Evolutionary conservation across 208 protist genomes (phyloP), one percentile per base, ranked within the genome.

Genomic region (Balamuthia mandrillaris): DNA sequence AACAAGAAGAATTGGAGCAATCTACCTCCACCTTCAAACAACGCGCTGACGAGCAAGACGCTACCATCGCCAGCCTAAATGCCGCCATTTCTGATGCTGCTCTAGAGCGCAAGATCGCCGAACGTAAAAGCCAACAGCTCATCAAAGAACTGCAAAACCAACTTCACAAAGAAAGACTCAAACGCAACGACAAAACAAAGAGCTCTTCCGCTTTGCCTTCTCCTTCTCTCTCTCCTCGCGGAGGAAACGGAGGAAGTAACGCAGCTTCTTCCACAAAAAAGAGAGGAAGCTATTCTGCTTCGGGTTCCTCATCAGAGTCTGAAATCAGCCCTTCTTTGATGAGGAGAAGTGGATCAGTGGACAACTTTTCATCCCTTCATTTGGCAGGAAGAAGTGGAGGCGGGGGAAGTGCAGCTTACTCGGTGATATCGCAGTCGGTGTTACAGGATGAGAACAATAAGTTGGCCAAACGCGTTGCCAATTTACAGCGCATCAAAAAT

Each of bases 71-170:
- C 47, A 54, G 14, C 47, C 47, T 21, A 24, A 31, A 27, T 18
- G 16, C 39, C 6, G 35, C 35, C 2, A 47, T 70, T 37, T 21
- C 39, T 18, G 61, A 70, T 27, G 61, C 61, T 27, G 61, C 39
- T 31, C 35, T 70, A 5, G 61, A 70, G 18, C 39, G 31, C 35
- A 70, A 70, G 61, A 70, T 70, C 31, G 61, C 61, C 3, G 61
- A 70, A 18, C 61, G 61, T 7, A 70, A 70, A 37, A 47, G 35
- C 1, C 61, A 70, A 18, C 61, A 70, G 24, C 39, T 70, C 35
- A 70, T 70, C 35, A 70, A 70, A 27, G 61, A 70, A 27, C 61
- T 70, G 16, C 39, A 70, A 27, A 70, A 70, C 18, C 61, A 70
- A 37, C 31, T 70, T 21, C 35, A 31, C 35, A 70, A 70, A 37